Percentiles rank a stretch among this genome's conserved stretches.
phyloP scores from a whole-genome alignment of 208 protist species.

The Acanthamoeba castellanii region DNA sequence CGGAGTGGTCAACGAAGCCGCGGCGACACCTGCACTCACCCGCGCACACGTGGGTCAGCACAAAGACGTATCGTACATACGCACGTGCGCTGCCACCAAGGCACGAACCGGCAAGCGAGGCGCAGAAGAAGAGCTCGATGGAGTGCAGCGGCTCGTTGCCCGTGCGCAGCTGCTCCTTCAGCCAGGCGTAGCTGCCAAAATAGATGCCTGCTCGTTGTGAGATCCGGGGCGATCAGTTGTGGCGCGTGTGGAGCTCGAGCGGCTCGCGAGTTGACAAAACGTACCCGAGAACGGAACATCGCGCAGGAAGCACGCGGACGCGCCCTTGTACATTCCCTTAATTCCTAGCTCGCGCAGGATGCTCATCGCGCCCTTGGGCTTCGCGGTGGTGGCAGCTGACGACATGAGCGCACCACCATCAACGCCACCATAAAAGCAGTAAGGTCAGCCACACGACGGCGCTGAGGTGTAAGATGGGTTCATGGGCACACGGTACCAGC shows the following conservation, averaged over 20 bases:
- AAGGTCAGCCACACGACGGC: background rate
- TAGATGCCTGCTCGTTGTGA: slow-evolving; percentile 4
- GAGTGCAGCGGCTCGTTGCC: slow-evolving; percentile 70
- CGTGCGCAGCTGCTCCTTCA: slow-evolving; percentile 81
- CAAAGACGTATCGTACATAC: too few relatives aligned
- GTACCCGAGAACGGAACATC: slow-evolving; percentile 89
- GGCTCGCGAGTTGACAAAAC: background rate
- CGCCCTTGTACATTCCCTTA: slow-evolving; percentile 83
- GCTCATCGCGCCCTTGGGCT: background rate
- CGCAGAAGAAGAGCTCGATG: slow-evolving; percentile 76
- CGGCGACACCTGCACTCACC: slow-evolving; percentile 83
- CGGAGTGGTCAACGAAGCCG: slow-evolving; percentile 83
- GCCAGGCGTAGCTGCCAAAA: slow-evolving; percentile 86
- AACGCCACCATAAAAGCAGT: background rate
- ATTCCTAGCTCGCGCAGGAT: slow-evolving; percentile 7
- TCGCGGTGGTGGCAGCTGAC: background rate
- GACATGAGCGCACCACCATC: background rate
- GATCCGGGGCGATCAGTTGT: too few relatives aligned
- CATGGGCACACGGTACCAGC: background rate
- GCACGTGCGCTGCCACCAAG: too few relatives aligned
- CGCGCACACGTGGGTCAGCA: background rate
- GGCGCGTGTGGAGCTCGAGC: too few relatives aligned
- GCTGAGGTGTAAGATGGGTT: too few relatives aligned
- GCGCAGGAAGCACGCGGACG: slow-evolving; percentile 83
- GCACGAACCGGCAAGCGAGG: background rate